A percentile compares a stretch with the other conserved stretches of the same genome.
Conservation (phyloP, 805 yeast genomes). For the Pichia kluyveri region DNA sequence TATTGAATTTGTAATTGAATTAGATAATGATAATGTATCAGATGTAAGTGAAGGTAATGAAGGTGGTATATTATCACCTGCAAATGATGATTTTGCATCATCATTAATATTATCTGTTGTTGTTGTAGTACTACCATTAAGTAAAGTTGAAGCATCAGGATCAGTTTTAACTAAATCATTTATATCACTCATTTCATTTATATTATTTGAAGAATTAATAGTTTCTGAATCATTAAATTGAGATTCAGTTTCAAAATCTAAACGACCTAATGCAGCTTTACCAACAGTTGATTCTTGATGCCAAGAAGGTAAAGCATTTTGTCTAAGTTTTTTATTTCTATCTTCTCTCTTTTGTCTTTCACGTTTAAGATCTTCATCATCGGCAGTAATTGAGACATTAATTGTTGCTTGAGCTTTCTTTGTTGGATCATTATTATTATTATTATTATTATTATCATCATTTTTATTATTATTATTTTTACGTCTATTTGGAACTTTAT, state of each 20-base stretch:
- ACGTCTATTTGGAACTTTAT: constrained; percentile 24
- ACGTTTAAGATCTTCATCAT: constrained; percentile 61
- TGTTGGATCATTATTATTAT: constrained; percentile 20
- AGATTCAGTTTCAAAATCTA: constrained; percentile 24
- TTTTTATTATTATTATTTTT: constrained; percentile 21
- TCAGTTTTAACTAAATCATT: neutral
- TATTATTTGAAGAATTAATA: constrained; percentile 13
- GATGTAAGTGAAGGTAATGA: neutral
- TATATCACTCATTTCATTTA: neutral
- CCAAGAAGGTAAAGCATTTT: constrained; percentile 96
- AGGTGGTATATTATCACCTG: neutral
- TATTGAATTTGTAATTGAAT: neutral
- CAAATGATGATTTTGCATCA: neutral
- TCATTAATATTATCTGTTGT: neutral
- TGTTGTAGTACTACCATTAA: neutral
- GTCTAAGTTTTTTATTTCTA: constrained; percentile 66
- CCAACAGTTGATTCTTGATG: constrained; percentile 89
- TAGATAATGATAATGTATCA: neutral
- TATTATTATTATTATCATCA: constrained; percentile 14
- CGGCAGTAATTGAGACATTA: constrained; percentile 83
- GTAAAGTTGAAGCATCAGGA: neutral
- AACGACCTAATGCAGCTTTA: constrained; percentile 43
- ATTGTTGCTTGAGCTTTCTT: constrained; percentile 68
- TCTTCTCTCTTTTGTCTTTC: constrained; percentile 58
- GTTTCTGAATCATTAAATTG: neutral